A percentile compares a stretch with the other conserved stretches of the same genome.
Conservation (phyloP, 2,329 filamentous ascomycete species). For the Xylaria sp. region DNA sequence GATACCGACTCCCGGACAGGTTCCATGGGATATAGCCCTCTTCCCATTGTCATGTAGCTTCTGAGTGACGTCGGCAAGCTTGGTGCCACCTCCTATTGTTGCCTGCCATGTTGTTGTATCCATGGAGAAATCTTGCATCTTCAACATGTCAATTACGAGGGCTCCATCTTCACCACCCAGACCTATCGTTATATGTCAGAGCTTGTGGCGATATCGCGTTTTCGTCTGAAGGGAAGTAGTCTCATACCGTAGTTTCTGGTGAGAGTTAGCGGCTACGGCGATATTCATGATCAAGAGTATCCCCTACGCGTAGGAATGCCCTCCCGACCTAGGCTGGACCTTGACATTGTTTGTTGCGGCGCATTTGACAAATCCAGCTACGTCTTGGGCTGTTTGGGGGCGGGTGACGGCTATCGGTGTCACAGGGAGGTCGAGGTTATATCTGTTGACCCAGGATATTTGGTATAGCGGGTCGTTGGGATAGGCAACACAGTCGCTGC, state of each 20-base stretch:
- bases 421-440: slow-evolving; percentile 63
- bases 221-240: slow-evolving; percentile 9
- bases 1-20: slow-evolving; percentile 68
- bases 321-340: slow-evolving; percentile 72
- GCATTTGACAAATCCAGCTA: slow-evolving; percentile 68
- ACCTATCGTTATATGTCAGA: slow-evolving; percentile 47
- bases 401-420: slow-evolving; percentile 67
- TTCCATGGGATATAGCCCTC: slow-evolving; percentile 69
- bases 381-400: slow-evolving; percentile 63
- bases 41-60: slow-evolving; percentile 62
- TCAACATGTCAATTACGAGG: slow-evolving; percentile 65
- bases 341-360: slow-evolving; percentile 61
- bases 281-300: not conserved
- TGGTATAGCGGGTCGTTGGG: slow-evolving; percentile 59
- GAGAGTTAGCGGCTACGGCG: slow-evolving; percentile 32
- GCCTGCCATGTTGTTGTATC: slow-evolving; percentile 64
- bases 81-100: slow-evolving; percentile 64
- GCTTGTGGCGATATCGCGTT: not conserved
- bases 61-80: slow-evolving; percentile 63
- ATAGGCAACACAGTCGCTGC: slow-evolving; percentile 60
- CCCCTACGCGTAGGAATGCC: slow-evolving; percentile 70
- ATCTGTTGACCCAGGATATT: slow-evolving; percentile 61
- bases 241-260: slow-evolving; percentile 50
- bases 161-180: slow-evolving; percentile 63
- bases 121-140: slow-evolving; percentile 65